Evolutionary conservation across 2,329 filamentous ascomycete genomes (phyloP).

Genomic region (Neocucurbitaria cava): DNA sequence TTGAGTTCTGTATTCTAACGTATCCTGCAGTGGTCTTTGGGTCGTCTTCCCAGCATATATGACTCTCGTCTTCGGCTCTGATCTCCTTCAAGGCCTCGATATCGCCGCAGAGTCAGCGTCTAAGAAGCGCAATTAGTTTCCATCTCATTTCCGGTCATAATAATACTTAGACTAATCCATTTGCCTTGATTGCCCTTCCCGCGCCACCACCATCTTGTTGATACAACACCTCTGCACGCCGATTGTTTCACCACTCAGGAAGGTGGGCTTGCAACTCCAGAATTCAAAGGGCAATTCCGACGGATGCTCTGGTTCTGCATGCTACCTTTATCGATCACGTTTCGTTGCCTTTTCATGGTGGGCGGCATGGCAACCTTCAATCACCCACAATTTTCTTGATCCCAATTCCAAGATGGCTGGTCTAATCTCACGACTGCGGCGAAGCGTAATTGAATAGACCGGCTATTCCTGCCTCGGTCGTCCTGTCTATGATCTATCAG

Average conservation of each 20-base stretch:
- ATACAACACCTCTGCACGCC: background rate
- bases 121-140: slow-evolving; percentile 35
- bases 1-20: background rate
- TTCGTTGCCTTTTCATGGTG: background rate
- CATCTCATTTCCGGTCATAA: background rate
- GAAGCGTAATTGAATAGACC: too few relatives aligned
- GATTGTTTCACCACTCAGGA: too few relatives aligned
- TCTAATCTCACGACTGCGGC: too few relatives aligned
- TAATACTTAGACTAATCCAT: too few relatives aligned
- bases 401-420: too few relatives aligned
- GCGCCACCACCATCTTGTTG: background rate
- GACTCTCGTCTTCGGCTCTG: slow-evolving; percentile 64
- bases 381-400: too few relatives aligned
- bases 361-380: background rate
- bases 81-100: slow-evolving; percentile 67
- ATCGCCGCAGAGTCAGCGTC: slow-evolving; percentile 46
- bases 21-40: slow-evolving; percentile 64
- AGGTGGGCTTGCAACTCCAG: background rate
- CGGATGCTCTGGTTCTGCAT: background rate
- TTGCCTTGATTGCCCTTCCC: background rate
- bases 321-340: background rate
- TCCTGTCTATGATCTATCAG: too few relatives aligned
- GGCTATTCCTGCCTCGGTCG: too few relatives aligned
- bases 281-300: background rate
- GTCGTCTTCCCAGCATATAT: slow-evolving; percentile 69